Conservation (phyloP, 179 eudicot species). For the Sideroxylon spinosum region DNA sequence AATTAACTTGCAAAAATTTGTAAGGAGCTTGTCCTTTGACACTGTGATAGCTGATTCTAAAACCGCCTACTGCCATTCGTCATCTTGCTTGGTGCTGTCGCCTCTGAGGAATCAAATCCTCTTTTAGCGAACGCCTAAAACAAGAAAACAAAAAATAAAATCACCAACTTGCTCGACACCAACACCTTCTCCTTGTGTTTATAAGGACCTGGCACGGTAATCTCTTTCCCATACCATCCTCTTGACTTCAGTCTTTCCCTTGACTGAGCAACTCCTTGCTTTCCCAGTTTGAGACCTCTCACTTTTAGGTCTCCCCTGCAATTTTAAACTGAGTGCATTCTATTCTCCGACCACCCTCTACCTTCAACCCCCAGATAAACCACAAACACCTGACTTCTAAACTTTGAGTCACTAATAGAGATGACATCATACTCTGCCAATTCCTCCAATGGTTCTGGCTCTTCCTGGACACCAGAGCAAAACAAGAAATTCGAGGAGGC, state of each 20-base stretch:
- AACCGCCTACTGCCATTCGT: neutral
- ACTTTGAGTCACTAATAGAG: neutral
- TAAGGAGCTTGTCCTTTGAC: slow-evolving; percentile 12
- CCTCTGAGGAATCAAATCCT: slow-evolving; percentile 24
- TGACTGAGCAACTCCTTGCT: slow-evolving; percentile 17
- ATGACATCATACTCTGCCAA: slow-evolving; percentile 49
- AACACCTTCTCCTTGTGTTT: slow-evolving; percentile 27
- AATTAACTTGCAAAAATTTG: slow-evolving; percentile 17
- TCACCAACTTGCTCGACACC: slow-evolving; percentile 15
- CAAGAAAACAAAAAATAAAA: slow-evolving; percentile 3
- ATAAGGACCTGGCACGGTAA: slow-evolving; percentile 29
- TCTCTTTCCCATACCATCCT: slow-evolving; percentile 25
- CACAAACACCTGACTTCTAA: neutral
- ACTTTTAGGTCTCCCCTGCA: neutral
- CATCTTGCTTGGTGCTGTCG: slow-evolving; percentile 2
- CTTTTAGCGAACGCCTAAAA: neutral
- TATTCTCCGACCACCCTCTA: neutral
- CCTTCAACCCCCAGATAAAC: neutral
- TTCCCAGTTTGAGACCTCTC: neutral
- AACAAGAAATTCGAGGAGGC: slow-evolving; percentile 88
- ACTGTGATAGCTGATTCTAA: slow-evolving; percentile 14
- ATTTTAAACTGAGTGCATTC: neutral
- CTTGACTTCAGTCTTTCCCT: slow-evolving; percentile 25
- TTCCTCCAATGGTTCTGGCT: slow-evolving; percentile 31
- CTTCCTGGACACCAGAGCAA: slow-evolving; percentile 65